Base-by-base conservation (phyloP, 371 early-diverging fungal genomes). In the Entomophthora muscae region DNA sequence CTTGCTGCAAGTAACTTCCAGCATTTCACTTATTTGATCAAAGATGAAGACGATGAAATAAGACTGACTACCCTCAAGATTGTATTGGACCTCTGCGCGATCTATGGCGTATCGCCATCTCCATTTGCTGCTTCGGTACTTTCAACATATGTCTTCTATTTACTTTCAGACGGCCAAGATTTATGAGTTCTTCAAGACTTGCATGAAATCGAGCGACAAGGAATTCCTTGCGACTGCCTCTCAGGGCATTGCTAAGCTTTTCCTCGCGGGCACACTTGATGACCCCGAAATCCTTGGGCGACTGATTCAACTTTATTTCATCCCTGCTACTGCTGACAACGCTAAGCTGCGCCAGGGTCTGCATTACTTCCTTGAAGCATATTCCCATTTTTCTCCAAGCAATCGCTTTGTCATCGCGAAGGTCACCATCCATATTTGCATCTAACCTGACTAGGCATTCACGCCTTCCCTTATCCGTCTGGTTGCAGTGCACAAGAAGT, bases 351-450 rank as follows among this genome's bases (percentile, higher is more conserved):
- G 87, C 1, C 93, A 91, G 69, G 89, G 90, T 63, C 72, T 92
- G 23, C 79, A 79, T 27, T 91, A 91, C 69, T 92, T 92, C 66
- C 81, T 92, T 67, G 90, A 88, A 2, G 90, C 84, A 3, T 89
- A 79, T 62, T 80, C 86, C 66, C 83, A 84, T 64, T 85, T 88
- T 23, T 74, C 82, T 0, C 68, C 70, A 32, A 81, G 79, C 24
- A 63, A 88, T 66, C 67, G 68, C 26, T 62, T 69, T 65, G 75
- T 63, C 31, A 24, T 56, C 13, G 27, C 13, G n/a, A 13, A 10
- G 51, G 22, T 58, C 17, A 23, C 13, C 52, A 13, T 63, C 17
- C 3, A 42, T 23, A 28, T 17, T 24, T 5, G 3, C 21, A 21
- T 17, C 53, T 63, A 61, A 33, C 31, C 28, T 60, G 29, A 3